Conservation (phyloP, 306 rosid genomes). For the Parietaria judaica region DNA sequence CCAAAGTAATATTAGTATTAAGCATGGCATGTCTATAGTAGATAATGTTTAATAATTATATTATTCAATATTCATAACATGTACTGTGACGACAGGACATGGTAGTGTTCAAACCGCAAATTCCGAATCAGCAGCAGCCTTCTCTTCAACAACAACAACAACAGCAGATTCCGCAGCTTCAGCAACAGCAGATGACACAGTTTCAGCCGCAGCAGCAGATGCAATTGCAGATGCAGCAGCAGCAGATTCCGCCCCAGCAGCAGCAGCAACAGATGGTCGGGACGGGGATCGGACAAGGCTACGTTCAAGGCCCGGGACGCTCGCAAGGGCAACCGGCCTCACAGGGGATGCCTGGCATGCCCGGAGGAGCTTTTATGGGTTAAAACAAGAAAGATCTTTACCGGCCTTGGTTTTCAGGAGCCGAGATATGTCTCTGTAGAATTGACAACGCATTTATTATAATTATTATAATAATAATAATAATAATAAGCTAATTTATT, state of each 20-base stretch:
- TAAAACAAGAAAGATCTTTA: not conserved
- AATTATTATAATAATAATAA: too few relatives aligned
- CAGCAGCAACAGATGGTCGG: conserved; percentile 75
- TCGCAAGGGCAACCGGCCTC: conserved; percentile 76
- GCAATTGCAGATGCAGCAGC: conserved; percentile 35
- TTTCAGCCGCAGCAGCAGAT: conserved; percentile 44
- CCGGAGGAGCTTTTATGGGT: conserved; percentile 77
- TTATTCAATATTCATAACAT: too few relatives aligned
- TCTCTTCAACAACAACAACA: conserved; percentile 24
- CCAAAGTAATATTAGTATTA: not conserved
- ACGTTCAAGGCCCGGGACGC: conserved; percentile 78
- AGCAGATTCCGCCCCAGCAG: conserved; percentile 53
- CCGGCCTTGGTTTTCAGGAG: too few relatives aligned
- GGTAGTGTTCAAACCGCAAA: conserved; percentile 92
- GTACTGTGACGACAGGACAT: conserved; percentile 44
- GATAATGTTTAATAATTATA: too few relatives aligned
- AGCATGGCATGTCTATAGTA: too few relatives aligned
- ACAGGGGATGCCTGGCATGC: conserved; percentile 57
- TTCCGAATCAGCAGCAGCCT: conserved; percentile 48
- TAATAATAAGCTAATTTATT: too few relatives aligned
- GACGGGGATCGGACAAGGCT: conserved; percentile 61
- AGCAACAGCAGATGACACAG: conserved; percentile 23
- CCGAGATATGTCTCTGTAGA: too few relatives aligned
- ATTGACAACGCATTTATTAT: too few relatives aligned
- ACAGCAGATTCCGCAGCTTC: conserved; percentile 8